These are phyloP conservation scores for Bigelowiella natans DNA, from an alignment of 78 protist genomes.

Conservation along the genomic window DNA sequence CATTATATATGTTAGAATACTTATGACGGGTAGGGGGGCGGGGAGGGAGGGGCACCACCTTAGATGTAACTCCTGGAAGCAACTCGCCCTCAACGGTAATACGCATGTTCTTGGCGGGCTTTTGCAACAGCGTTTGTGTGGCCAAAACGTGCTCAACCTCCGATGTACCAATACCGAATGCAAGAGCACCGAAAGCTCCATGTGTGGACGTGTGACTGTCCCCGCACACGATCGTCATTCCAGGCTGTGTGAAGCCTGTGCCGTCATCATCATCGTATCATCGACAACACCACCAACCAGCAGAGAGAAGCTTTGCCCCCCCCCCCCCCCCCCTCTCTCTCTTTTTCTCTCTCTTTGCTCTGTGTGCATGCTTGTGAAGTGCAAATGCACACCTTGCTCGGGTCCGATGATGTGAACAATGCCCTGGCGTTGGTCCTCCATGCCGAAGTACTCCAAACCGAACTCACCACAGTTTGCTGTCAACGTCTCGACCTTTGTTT, in stretches of 20 bases:
- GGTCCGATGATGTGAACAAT: slow-evolving; percentile 53
- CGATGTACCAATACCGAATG: slow-evolving; percentile 51
- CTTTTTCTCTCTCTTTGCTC: too few relatives aligned
- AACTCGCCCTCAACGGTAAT: slow-evolving; percentile 25
- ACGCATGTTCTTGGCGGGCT: slow-evolving; percentile 36
- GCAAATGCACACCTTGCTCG: slow-evolving; percentile 35
- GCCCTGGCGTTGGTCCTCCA: slow-evolving; percentile 48
- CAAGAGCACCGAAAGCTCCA: slow-evolving; percentile 54
- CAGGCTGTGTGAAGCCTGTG: slow-evolving; percentile 47
- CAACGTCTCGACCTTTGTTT: slow-evolving; percentile 15
- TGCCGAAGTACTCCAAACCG: slow-evolving; percentile 38
- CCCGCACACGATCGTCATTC: slow-evolving; percentile 43
- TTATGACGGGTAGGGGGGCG: not conserved
- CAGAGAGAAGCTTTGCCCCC: too few relatives aligned
- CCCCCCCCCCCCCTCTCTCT: too few relatives aligned
- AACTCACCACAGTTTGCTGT: slow-evolving; percentile 22
- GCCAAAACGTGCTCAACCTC: slow-evolving; percentile 55
- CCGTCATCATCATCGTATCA: too few relatives aligned
- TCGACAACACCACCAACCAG: too few relatives aligned
- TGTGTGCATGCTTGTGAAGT: too few relatives aligned
- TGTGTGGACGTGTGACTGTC: slow-evolving; percentile 54
- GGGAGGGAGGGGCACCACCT: not conserved
- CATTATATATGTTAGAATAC: not conserved
- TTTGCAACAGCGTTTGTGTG: slow-evolving; percentile 38
- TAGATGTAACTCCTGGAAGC: slow-evolving; percentile 20